Evolutionary conservation across 805 yeast genomes (phyloP), one percentile per base, ranked within the genome.

Genomic region (Tetrapisispora nanseiensis): DNA sequence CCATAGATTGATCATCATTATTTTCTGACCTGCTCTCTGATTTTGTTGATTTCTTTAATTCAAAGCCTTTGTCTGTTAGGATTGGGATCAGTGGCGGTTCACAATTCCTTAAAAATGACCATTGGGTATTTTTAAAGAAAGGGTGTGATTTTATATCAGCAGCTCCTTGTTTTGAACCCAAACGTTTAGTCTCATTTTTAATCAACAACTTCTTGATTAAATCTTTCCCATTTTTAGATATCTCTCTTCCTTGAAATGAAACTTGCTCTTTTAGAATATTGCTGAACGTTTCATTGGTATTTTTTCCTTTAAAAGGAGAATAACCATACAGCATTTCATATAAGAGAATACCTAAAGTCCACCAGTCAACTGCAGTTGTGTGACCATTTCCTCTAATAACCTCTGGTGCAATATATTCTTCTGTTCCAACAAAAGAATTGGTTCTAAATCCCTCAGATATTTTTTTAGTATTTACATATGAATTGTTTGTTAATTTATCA

Each of bases 341-440:
- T n/a, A 87, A 69, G 53, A 92, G 71, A 18, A 92, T 89, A 3
- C 99, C 99, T 48, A 92, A 67, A 0, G 99, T 92, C 99, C 99
- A 92, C 98, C 98, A 92, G 63, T 92, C 99, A 12, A 92, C 98
- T 0, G 97, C 97, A 9, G 90, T 81, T 0, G 97, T 90, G 55
- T 92, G 99, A 2, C 98, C 98, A 54, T 89, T 86, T 1, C 97
- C 97, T 60, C 92, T 71, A 42, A 92, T 92, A 4, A 92, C 98
- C 56, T 92, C 99, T 0, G 99, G 99, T 0, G 99, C 98, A 56
- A 92, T 89, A 61, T 92, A 92, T 59, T 92, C 99, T 59, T 92
- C 99, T 0, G 99, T 92, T 1, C 99, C 99, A 30, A 92, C 99
- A 69, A 92, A 92, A 1, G 97, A 89, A 62, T 92, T 92, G 1